phyloP scores from a whole-genome alignment of 2,329 filamentous ascomycete genomes.

The Colletotrichum lini region DNA sequence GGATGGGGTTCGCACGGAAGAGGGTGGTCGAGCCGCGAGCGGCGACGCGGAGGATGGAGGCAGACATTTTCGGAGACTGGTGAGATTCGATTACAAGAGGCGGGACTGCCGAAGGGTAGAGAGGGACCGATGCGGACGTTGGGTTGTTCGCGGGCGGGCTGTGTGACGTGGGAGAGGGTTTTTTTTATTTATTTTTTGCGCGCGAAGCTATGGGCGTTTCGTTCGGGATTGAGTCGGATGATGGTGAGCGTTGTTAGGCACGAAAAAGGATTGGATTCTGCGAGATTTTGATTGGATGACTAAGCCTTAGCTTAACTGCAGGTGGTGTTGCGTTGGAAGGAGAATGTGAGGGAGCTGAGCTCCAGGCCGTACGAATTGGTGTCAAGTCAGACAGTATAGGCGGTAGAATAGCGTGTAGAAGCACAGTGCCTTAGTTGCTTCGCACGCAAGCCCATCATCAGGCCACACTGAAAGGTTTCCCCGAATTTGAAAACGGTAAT shows the following conservation, averaged over 20 bases:
- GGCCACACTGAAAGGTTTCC: conserved; percentile 36
- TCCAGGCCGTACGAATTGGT: conserved; percentile 44
- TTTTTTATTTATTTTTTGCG: conserved; percentile 34
- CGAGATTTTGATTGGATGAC: conserved; percentile 45
- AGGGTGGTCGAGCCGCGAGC: conserved; percentile 76
- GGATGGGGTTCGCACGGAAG: conserved; percentile 74
- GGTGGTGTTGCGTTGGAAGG: conserved; percentile 15
- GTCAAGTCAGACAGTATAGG: too few relatives aligned
- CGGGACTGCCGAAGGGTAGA: conserved; percentile 39
- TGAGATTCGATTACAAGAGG: conserved; percentile 30
- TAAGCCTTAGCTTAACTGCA: conserved; percentile 41
- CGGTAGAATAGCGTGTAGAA: accelerated
- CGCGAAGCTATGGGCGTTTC: conserved; percentile 41
- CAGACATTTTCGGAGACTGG: conserved; percentile 67
- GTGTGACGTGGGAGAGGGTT: conserved; percentile 39
- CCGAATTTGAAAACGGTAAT: conserved; percentile 35
- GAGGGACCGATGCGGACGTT: conserved; percentile 35
- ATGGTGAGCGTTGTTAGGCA: conserved; percentile 43
- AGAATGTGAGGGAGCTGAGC: conserved; percentile 25
- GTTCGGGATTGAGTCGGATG: conserved; percentile 50
- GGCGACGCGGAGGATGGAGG: conserved; percentile 79
- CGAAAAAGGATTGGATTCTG: conserved; percentile 45
- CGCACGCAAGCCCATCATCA: conserved; percentile 24
- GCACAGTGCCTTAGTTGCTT: conserved; percentile 4
- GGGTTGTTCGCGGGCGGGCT: conserved; percentile 22